These are phyloP conservation scores for Bryopsis sp. DNA, from an alignment of 139 green algal species.

Conservation along the genomic window DNA sequence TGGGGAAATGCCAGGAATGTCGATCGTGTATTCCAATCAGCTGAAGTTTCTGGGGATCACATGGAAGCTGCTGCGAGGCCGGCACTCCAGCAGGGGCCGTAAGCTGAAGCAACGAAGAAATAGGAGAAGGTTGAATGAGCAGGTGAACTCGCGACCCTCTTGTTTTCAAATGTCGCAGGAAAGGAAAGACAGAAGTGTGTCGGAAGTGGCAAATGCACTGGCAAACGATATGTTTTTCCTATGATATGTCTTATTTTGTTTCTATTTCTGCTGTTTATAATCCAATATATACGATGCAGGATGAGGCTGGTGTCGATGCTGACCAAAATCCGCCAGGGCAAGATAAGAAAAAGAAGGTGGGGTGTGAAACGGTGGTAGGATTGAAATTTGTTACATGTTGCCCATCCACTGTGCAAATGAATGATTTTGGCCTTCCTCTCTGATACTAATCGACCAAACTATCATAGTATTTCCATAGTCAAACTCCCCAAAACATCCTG, in stretches of 20 bases:
- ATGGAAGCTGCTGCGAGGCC: conserved; percentile 14
- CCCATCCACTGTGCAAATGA: too few species aligned
- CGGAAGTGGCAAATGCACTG: neutral
- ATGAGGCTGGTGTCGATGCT: neutral
- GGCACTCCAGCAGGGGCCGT: neutral
- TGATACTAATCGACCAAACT: too few species aligned
- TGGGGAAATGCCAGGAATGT: neutral
- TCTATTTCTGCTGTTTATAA: too few species aligned
- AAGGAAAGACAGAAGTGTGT: conserved; percentile 4
- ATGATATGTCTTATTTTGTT: neutral
- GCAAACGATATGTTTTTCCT: neutral
- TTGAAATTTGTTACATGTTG: too few species aligned
- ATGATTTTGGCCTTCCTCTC: too few species aligned
- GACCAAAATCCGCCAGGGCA: too few species aligned
- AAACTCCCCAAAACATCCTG: too few species aligned
- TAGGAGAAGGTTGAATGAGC: neutral
- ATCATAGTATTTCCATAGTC: too few species aligned
- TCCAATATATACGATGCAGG: neutral
- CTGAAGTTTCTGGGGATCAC: neutral
- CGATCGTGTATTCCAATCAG: neutral
- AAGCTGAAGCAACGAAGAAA: conserved; percentile 4
- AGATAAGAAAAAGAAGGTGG: too few species aligned
- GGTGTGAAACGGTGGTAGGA: too few species aligned
- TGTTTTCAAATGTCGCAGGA: neutral
- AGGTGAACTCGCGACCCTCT: neutral